These are phyloP conservation scores for Microdochium nivale DNA, from an alignment of 2,329 filamentous ascomycete genomes.

Conservation along the genomic window DNA sequence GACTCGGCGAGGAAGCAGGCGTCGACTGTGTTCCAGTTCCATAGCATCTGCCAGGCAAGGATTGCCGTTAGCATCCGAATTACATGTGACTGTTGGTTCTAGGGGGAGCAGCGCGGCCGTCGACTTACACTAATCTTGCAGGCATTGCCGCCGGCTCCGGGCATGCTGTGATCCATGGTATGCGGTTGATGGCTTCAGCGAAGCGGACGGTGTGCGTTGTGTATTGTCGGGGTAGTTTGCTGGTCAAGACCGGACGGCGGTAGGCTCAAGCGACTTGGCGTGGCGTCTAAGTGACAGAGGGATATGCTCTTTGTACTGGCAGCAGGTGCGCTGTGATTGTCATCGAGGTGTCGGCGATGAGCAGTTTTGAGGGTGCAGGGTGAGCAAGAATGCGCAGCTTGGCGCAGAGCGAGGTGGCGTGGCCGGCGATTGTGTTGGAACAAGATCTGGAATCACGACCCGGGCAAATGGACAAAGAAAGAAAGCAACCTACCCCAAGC, in stretches of 20 bases:
- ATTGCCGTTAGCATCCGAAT: slow-evolving; percentile 2
- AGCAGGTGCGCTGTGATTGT: no score
- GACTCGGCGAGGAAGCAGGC: slow-evolving; percentile 30
- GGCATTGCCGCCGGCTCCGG: not conserved
- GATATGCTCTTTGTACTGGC: no score
- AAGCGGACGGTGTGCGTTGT: not conserved
- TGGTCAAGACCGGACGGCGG: not conserved
- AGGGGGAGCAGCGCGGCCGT: not conserved
- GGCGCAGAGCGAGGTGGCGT: not conserved
- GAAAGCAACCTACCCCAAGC: no score
- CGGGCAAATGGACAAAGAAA: not conserved
- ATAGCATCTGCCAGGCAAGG: slow-evolving; percentile 28
- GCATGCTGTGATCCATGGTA: slow-evolving; percentile 5
- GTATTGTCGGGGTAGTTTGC: not conserved
- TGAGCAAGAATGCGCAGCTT: not conserved
- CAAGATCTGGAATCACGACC: no score
- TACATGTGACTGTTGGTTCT: not conserved
- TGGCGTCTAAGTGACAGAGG: no score
- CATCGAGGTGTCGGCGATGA: not conserved
- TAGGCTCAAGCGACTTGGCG: no score
- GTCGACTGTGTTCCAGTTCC: slow-evolving; percentile 34
- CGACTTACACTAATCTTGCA: slow-evolving; percentile 6
- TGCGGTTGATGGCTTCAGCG: not conserved
- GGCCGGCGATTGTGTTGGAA: not conserved
- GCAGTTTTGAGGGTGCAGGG: not conserved